phyloP scores from a whole-genome alignment of 805 yeast species.

The Starmerella khaoyaiensis region DNA sequence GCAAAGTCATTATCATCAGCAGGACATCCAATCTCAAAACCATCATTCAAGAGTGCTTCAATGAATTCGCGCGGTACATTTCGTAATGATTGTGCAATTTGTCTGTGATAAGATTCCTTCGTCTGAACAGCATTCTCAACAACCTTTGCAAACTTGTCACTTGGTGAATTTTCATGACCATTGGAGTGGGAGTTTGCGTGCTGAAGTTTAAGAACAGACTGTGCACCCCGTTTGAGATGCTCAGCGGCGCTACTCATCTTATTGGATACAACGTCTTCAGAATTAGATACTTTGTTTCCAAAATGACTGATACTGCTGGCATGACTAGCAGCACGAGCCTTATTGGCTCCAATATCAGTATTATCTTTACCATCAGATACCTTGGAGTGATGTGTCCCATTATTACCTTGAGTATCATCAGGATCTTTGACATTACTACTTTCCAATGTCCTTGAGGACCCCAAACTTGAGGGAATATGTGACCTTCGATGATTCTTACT shows the following conservation, averaged over 20 bases:
- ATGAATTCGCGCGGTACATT: slow-evolving; percentile 4
- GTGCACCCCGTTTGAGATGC: slow-evolving; percentile 1
- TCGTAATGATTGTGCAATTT: slow-evolving; percentile 4
- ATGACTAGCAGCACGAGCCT: no score
- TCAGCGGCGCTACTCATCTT: neutral
- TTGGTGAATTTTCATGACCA: neutral
- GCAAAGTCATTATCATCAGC: slow-evolving; percentile 9
- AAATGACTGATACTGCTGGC: no score
- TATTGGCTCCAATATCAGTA: no score
- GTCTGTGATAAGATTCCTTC: neutral
- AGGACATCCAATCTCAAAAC: slow-evolving; percentile 15
- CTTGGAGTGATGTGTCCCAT: no score
- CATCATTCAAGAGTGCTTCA: slow-evolving; percentile 6
- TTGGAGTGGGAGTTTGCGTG: neutral
- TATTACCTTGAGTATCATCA: no score
- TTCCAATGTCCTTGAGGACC: no score
- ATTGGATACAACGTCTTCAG: slow-evolving; percentile 1
- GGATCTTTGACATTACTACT: no score
- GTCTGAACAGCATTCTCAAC: neutral
- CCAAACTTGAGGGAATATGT: no score
- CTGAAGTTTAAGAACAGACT: neutral
- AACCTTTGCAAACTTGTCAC: neutral
- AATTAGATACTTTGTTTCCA: neutral
- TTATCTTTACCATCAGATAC: no score
- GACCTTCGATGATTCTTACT: no score